phyloP scores from a whole-genome alignment of 2,329 filamentous ascomycete genomes.

The Massarina eburnea region DNA sequence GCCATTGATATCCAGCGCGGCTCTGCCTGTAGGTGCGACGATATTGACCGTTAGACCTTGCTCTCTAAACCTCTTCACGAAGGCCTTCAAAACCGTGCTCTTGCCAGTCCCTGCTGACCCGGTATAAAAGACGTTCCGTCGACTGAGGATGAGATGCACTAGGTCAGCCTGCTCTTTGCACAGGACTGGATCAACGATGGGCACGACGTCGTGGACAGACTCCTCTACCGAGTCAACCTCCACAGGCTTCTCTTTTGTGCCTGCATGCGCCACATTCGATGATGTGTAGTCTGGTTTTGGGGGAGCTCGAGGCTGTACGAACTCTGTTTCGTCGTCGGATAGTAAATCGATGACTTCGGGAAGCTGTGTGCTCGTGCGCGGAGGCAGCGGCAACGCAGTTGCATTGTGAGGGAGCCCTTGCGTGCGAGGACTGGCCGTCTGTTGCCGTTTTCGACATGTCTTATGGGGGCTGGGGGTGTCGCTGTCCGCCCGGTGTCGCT shows the following conservation, averaged over 20 bases:
- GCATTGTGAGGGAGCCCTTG: not conserved
- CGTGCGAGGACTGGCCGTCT: not conserved
- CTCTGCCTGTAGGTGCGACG: constrained; percentile 62
- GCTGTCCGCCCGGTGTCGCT: constrained; percentile 9
- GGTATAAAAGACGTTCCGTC: constrained; percentile 64
- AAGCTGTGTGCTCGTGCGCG: not conserved
- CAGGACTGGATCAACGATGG: constrained; percentile 33
- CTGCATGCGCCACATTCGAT: no score
- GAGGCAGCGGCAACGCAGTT: not conserved
- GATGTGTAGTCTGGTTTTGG: no score
- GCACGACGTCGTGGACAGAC: constrained; percentile 11
- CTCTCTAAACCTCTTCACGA: constrained; percentile 44
- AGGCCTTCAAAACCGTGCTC: constrained; percentile 56
- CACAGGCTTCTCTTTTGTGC: no score
- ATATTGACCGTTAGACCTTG: constrained; percentile 50
- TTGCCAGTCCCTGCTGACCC: constrained; percentile 65
- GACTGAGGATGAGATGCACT: constrained; percentile 54
- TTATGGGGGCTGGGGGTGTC: not conserved
- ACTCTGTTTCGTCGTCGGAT: not conserved
- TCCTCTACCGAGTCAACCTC: not conserved
- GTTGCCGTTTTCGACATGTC: not conserved
- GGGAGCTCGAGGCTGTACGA: not conserved
- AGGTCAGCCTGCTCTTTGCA: constrained; percentile 53
- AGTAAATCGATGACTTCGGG: constrained; percentile 6
- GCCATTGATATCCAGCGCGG: constrained; percentile 60